Evolutionary conservation across 2,329 filamentous ascomycete genomes (phyloP), one percentile per base, ranked within the genome.

Genomic region (Calonectria pseudoreteaudii): DNA sequence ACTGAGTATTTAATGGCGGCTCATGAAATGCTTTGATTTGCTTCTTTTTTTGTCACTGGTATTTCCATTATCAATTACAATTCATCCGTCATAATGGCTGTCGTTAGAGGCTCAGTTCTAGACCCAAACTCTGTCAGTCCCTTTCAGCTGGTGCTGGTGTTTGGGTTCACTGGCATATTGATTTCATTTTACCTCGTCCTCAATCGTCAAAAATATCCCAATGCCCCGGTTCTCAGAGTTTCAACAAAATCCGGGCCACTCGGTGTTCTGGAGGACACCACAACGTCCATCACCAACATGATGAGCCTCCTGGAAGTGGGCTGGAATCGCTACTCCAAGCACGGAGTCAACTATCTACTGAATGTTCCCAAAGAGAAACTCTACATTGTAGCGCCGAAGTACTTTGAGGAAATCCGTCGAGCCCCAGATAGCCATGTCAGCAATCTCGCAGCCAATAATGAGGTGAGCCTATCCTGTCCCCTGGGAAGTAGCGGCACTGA

Each of bases 321-420:
- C 31, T 68, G 66, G 66, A 49, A 68, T 7, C 66, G 66, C 18
- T 68, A 68, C 38, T 68, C 66, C 23, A 68, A 58, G 26, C 44
- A 68, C 28, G 66, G 66, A 10, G 26, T 68, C 34, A 68, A 68
- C 50, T 68, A 68, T 50, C 18, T 68, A n/a, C 30, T 68, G 66
- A 58, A 68, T 41, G 66, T 68, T 16, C 66, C 66, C n/a, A 68
- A 68, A 68, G 66, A 68, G 23, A 68, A 68, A 9, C 50, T 68
- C 13, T 68, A 68, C 34, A 68, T 68, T 44, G 50, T 68, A n/a
- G 66, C 66, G 11, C 66, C 66, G 11, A 68, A 68, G 30, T 68
- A 68, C 10, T 68, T 68, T 41, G 66, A 68, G 23, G 66, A 68
- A 23, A 36, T 58, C 7, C 53, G 53, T 58, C 53, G 53, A 36